Evolutionary conservation across 257 asterid genomes (phyloP), one percentile per base, ranked within the genome.

Genomic region (Solanum verrucosum): DNA sequence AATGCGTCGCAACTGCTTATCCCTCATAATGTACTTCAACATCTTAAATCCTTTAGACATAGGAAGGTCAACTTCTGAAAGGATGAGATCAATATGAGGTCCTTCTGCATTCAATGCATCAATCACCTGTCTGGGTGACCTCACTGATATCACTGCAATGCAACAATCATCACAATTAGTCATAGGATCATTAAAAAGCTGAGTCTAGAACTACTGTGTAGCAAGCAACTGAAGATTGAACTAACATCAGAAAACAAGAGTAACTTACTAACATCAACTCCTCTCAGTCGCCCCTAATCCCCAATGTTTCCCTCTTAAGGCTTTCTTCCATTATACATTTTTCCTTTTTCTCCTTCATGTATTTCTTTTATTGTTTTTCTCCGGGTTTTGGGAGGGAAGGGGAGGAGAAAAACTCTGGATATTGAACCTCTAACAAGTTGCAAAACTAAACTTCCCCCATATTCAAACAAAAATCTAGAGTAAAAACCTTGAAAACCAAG

Each of bases 41-140:
- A 93, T 56, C 87, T 94, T 94, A 44, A 94, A 70, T 79, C 99
- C 98, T 90, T 94, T 95, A 46, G 99, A 92, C 97, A 95, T 93
- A 10, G 98, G 99, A 71, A 96, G 95, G 94, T 95, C 98, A 85
- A 95, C 95, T 87, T 96, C 98, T 59, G 97, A 95, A 59, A 96
- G 98, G 87, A 95, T 95, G 81, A 67, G 98, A 94, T 74, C 75
- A 6, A 68, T 68, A 29, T 68, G 75, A 68, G 75, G 37, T 29
- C 96, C 98, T 93, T 92, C 96, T 1, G 98, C 98, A 87, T 95
- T 95, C 88, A 95, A 92, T 79, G 98, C 98, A 95, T 95, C 98
- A 83, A 94, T 91, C 86, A 96, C 96, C 88, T 96, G 98, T 79
- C 98, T 94, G 31, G 96, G 98, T 23, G 98, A 95, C 91, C 93